Evolutionary conservation across 192 early-diverging fungal genomes (phyloP), one percentile per base, ranked within the genome.

Genomic region (Neocallimastix lanati): DNA sequence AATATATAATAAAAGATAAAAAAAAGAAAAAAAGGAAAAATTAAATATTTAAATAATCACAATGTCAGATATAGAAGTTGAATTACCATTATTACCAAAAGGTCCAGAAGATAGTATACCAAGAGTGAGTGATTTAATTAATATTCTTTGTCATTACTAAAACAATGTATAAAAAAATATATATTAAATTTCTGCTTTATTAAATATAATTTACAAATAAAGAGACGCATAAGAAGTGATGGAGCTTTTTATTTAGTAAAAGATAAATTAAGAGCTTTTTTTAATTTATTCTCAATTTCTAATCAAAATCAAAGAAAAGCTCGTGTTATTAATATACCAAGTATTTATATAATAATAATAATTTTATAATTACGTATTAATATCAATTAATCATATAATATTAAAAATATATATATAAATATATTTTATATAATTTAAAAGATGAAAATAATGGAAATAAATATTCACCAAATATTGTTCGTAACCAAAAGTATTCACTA

Each of bases 401-500:
- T n/a, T n/a, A n/a, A n/a, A n/a, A n/a, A n/a, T 33, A 33, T 33
- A 6, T 33, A 33, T 33, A 6, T 33, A 33, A 33, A 33, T 6
- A 33, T 6, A 6, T 33, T 33, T 33, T 33, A 33, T 33, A 33
- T 33, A n/a, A n/a, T n/a, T n/a, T n/a, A 33, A 33, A 33, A 33
- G 30, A 33, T 33, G 11, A 33, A 6, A 67, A 9, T 9, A 67
- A 67, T 67, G 25, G 50, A 25, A 67, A 67, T 67, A 67, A 67
- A 67, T 67, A n/a, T 82, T 83, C 93, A 28, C 90, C 91, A 7
- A 98, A 98, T 85, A 87, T 93, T 50, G 89, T 96, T 18, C 85
- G 90, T 76, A 97, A 97, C 85, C 94, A 96, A 83, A 93, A 93
- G 83, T 95, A 95, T 84, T 93, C 88, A 82, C 78, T 93, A 15